phyloP scores from a whole-genome alignment of 2,329 filamentous ascomycete species.

The Biscogniauxia marginata region DNA sequence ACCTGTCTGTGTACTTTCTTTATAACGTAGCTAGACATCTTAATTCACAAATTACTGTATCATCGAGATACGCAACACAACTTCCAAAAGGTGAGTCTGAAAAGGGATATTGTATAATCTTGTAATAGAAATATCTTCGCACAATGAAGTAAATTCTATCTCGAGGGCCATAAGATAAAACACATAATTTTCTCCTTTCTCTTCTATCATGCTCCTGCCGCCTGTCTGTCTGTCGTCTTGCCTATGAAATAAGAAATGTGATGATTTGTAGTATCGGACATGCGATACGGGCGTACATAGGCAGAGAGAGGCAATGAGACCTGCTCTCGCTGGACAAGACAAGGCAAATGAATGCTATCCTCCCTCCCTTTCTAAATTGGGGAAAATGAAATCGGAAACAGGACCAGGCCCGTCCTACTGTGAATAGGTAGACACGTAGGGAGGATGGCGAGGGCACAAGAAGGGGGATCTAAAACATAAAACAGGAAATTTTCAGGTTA shows the following conservation, averaged over 20 bases:
- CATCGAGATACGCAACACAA: no score
- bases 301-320: neutral
- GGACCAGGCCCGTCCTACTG: neutral
- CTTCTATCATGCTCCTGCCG: neutral
- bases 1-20: no score
- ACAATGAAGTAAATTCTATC: neutral
- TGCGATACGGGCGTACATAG: neutral
- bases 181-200: neutral
- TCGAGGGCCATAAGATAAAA: neutral
- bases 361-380: slow-evolving; percentile 2
- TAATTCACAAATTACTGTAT: no score
- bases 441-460: neutral
- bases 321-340: neutral
- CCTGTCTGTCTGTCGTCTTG: neutral
- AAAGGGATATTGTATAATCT: no score
- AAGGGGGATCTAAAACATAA: neutral
- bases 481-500: neutral
- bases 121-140: no score
- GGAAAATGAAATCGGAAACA: slow-evolving; percentile 1
- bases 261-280: neutral
- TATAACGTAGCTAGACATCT: no score
- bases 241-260: neutral
- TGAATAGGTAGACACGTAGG: neutral
- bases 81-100: no score
- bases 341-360: neutral